Evolutionary conservation across 805 yeast species (phyloP), one percentile per base, ranked within the genome.

Genomic region (Phaffomyces thermotolerans): DNA sequence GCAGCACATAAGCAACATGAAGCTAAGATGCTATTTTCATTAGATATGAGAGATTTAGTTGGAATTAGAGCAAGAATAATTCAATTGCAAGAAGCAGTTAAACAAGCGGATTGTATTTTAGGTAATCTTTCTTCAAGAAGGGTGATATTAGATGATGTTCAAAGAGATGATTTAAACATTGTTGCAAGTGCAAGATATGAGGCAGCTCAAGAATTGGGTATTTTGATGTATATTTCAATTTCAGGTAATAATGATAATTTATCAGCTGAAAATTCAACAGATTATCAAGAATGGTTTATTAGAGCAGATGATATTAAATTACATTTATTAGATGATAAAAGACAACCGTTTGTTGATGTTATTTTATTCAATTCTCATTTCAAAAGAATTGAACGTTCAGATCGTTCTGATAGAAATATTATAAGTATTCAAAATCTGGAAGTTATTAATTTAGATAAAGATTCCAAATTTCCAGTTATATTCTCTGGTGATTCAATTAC

Each of bases 341-440:
- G 84, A 22, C 57, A 67, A 14, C 86, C 91, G 10, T 79, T 90
- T 52, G 60, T 87, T 41, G 91, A 84, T 59, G 66, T 88, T 43
- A 79, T 82, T 0, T 56, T 90, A 13, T 80, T 81, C 1, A 71
- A 75, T 29, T 74, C 84, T 3, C 67, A 66, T 25, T 86, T 81
- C 61, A 66, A 75, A 37, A 68, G 95, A 42, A 56, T 81, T 5
- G 86, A 81, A 38, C 69, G 78, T 12, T 62, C 78, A 1, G 84
- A 79, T 56, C 84, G 89, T 2, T 77, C 85, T 23, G 82, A 84
- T 48, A 60, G 69, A 17, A 88, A 87, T 55, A 63, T 70, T 12
- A 63, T 85, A 5, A 73, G 71, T 35, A 69, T 90, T 15, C 71
- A 71, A 4, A 71, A 76, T 66, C 63, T 90, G 46, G 86, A 82